Evolutionary conservation across 306 rosid genomes (phyloP).

Genomic region (Chamaecrista fasciculata): DNA sequence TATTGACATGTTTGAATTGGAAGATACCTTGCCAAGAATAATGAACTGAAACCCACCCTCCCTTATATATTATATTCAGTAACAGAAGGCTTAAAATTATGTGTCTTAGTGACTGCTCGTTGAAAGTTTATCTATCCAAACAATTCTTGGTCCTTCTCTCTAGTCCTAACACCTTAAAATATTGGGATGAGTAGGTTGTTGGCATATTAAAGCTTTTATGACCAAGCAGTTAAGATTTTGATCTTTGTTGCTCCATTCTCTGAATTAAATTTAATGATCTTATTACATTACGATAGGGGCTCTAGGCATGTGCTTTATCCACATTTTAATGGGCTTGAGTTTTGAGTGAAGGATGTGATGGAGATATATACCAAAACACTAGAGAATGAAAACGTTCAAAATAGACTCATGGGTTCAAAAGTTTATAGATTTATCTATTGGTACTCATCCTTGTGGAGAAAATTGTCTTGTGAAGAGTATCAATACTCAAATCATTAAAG

Average conservation of each 20-base stretch:
- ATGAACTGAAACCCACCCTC: constrained; percentile 3
- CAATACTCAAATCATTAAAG: background rate
- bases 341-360: background rate
- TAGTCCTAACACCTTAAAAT: background rate
- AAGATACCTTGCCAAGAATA: constrained; percentile 7
- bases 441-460: background rate
- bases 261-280: background rate
- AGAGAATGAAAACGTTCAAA: background rate
- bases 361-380: background rate
- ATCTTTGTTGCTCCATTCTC: background rate
- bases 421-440: background rate
- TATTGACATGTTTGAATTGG: constrained; percentile 34
- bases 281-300: background rate
- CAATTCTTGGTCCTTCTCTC: background rate
- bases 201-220: background rate
- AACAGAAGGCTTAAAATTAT: background rate
- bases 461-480: constrained; percentile 8
- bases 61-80: background rate
- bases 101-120: background rate
- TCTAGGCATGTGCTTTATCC: background rate
- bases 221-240: background rate
- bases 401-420: constrained; percentile 5
- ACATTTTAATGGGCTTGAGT: background rate
- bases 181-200: background rate
- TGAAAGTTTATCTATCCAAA: background rate